A percentile compares a stretch with the other conserved stretches of the same genome.
Evolutionary conservation across 148 eudicot species (phyloP).

Genomic region (Amaranthus palmeri): DNA sequence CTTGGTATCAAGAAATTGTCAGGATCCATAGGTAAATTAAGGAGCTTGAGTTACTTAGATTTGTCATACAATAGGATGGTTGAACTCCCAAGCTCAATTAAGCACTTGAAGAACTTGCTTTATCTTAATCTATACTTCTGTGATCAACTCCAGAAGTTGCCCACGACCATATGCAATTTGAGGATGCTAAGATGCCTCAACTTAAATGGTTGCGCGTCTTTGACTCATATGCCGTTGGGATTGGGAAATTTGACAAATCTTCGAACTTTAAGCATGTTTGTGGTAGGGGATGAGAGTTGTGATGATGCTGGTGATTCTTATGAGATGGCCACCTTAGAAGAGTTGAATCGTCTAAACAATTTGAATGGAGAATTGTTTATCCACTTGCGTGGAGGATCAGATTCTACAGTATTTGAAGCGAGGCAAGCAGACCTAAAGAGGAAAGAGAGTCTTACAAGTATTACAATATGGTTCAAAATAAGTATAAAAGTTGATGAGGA

Average conservation of each 20-base stretch:
- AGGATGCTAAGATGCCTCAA: constrained; percentile 9
- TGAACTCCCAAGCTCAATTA: constrained; percentile 9
- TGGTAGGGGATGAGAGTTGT: background rate
- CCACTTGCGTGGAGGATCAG: background rate
- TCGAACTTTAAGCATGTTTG: constrained; percentile 6
- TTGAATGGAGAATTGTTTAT: background rate
- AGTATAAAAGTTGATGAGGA: background rate
- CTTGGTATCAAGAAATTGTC: background rate
- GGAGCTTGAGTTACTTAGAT: constrained; percentile 13
- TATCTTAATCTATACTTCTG: background rate
- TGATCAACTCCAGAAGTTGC: background rate
- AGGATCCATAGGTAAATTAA: background rate
- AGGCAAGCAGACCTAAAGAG: constrained; percentile 1
- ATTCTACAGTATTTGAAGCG: constrained; percentile 5
- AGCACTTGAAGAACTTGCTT: background rate
- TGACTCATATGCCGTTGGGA: constrained; percentile 18
- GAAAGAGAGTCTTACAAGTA: background rate
- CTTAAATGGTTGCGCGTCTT: background rate
- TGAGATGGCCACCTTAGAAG: background rate
- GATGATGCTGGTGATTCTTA: background rate
- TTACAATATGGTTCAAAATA: background rate
- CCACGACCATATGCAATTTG: background rate
- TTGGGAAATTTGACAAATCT: constrained; percentile 14
- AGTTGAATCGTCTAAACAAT: background rate
- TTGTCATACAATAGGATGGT: constrained; percentile 3